phyloP scores from a whole-genome alignment of 2,329 filamentous ascomycete species.

The Dactylellina drechsleri region DNA sequence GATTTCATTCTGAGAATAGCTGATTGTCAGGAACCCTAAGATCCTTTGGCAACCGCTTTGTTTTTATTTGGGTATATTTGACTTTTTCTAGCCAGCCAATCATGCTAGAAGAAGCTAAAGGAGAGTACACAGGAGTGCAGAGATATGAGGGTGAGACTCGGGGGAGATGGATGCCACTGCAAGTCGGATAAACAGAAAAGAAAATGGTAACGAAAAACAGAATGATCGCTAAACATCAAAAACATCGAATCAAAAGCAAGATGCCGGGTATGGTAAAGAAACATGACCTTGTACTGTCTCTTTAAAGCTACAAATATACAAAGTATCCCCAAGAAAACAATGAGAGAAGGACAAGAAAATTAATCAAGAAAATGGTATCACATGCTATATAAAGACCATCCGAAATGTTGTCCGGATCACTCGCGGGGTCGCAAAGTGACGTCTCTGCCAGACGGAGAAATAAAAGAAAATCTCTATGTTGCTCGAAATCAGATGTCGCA shows the following conservation, averaged over 20 bases:
- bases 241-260: conserved; percentile 4
- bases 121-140: conserved; percentile 34
- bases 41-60: conserved; percentile 22
- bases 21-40: conserved; percentile 16
- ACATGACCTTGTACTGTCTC: conserved; percentile 24
- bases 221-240: conserved; percentile 42
- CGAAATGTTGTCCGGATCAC: conserved; percentile 7
- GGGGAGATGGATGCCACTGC: conserved; percentile 14
- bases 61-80: conserved; percentile 12
- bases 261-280: conserved; percentile 24
- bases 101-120: conserved; percentile 10
- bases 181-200: conserved; percentile 31
- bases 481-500: conserved; percentile 35
- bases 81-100: conserved; percentile 6
- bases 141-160: background rate
- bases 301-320: conserved; percentile 19
- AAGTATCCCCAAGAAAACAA: conserved; percentile 35
- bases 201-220: conserved; percentile 11
- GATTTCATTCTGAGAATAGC: conserved; percentile 31
- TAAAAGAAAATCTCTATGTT: conserved; percentile 5
- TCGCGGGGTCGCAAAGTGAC: conserved; percentile 5
- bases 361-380: conserved; percentile 18
- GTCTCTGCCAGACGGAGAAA: conserved; percentile 22
- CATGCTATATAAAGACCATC: conserved; percentile 20
- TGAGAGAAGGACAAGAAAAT: conserved; percentile 1